Percentiles rank a stretch among this genome's conserved stretches.
phyloP scores from a whole-genome alignment of 2,329 filamentous ascomycete genomes.

The Lecanicillium sp. region DNA sequence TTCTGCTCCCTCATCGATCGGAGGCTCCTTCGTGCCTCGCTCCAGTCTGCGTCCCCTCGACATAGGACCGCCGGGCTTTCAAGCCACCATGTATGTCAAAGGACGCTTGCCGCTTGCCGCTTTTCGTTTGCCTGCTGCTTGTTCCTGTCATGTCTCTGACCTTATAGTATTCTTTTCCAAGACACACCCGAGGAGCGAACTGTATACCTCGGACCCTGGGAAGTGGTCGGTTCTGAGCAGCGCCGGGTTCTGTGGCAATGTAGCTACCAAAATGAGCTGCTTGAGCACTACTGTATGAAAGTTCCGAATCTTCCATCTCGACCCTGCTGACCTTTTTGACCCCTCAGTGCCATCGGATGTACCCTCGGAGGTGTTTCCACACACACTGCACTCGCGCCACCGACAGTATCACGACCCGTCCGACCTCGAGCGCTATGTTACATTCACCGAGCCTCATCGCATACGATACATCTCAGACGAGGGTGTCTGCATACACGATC shows the following conservation, averaged over 20 bases:
- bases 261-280: constrained; percentile 44
- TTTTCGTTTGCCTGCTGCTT: neutral
- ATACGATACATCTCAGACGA: constrained; percentile 43
- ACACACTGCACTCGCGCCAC: constrained; percentile 45
- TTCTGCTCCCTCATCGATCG: constrained; percentile 38
- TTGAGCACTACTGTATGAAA: constrained; percentile 45
- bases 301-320: neutral
- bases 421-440: constrained; percentile 44
- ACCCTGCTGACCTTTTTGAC: constrained; percentile 13
- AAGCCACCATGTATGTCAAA: constrained; percentile 44
- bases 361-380: constrained; percentile 40
- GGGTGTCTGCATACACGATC: constrained; percentile 42
- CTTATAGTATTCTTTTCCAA: constrained; percentile 42
- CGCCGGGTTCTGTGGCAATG: constrained; percentile 48
- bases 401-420: constrained; percentile 44
- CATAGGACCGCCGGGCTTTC: constrained; percentile 46
- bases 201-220: constrained; percentile 49
- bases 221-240: constrained; percentile 40
- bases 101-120: neutral
- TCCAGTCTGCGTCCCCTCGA: constrained; percentile 40
- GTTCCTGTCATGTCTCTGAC: constrained; percentile 12
- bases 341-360: constrained; percentile 38
- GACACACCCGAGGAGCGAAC: constrained; percentile 43
- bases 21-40: constrained; percentile 27
- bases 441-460: constrained; percentile 42